A percentile compares a stretch with the other conserved stretches of the same genome.
Conservation (phyloP, 2,329 filamentous ascomycete species). For the Colletotrichum tropicale region DNA sequence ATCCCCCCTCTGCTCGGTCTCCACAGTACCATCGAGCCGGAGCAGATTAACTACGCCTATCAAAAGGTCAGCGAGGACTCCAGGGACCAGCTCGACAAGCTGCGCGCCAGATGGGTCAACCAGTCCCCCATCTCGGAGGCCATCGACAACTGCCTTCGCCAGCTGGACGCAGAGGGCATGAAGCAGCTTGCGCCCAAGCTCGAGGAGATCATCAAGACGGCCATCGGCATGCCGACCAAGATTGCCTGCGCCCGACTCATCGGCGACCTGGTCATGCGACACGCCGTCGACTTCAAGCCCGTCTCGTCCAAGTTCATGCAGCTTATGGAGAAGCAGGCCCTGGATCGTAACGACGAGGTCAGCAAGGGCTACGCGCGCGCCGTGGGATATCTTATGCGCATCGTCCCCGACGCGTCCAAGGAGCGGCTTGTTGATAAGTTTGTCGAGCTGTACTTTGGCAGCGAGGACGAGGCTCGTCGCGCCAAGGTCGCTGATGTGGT, state of each 20-base stretch:
- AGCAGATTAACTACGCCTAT: slow-evolving; percentile 91
- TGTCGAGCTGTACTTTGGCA: slow-evolving; percentile 77
- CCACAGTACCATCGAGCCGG: slow-evolving; percentile 86
- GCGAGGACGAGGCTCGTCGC: slow-evolving; percentile 77
- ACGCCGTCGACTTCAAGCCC: slow-evolving; percentile 74
- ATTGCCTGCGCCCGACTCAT: slow-evolving; percentile 88
- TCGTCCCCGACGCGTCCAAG: slow-evolving; percentile 53
- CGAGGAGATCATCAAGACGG: slow-evolving; percentile 80
- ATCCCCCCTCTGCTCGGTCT: slow-evolving; percentile 81
- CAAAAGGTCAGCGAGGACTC: slow-evolving; percentile 87
- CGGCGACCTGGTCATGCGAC: slow-evolving; percentile 82
- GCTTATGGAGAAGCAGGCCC: slow-evolving; percentile 77
- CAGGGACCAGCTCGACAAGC: slow-evolving; percentile 87
- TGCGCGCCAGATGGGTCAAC: slow-evolving; percentile 80
- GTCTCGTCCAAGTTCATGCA: slow-evolving; percentile 79
- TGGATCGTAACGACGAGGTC: slow-evolving; percentile 94
- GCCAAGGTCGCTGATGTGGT: slow-evolving; percentile 84
- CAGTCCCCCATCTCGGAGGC: slow-evolving; percentile 91
- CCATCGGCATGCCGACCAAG: slow-evolving; percentile 92
- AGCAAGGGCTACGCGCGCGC: slow-evolving; percentile 87
- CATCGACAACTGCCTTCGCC: slow-evolving; percentile 86
- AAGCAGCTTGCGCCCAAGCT: slow-evolving; percentile 72
- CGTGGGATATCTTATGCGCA: slow-evolving; percentile 81
- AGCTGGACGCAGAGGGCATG: slow-evolving; percentile 81
- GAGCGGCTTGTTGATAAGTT: slow-evolving; percentile 56